These are phyloP conservation scores for Ganoderma resinaceum DNA, from an alignment of 1,284 basidiomycete species.

Conservation along the genomic window DNA sequence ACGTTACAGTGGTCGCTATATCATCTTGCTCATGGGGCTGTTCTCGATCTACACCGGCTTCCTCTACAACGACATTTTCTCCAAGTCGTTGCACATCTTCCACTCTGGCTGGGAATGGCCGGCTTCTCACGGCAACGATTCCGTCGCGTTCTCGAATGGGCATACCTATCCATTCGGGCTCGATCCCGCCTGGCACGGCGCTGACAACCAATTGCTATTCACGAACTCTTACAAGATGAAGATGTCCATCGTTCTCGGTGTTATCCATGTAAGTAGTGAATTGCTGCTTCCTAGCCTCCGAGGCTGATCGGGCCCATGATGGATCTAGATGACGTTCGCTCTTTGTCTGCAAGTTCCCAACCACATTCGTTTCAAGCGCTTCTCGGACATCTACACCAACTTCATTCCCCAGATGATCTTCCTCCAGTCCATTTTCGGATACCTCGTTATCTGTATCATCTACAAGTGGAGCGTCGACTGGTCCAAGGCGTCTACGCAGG, in stretches of 20 bases:
- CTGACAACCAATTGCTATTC: slow-evolving; percentile 93
- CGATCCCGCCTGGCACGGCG: slow-evolving; percentile 95
- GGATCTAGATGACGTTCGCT: slow-evolving; percentile 93
- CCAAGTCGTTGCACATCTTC: slow-evolving; percentile 90
- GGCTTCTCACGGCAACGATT: slow-evolving; percentile 50
- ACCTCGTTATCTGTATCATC: slow-evolving; percentile 93
- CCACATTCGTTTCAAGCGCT: slow-evolving; percentile 91
- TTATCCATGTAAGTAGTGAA: slow-evolving; percentile 84
- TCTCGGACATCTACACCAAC: slow-evolving; percentile 88
- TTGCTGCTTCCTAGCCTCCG: slow-evolving; percentile 18
- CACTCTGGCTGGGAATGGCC: slow-evolving; percentile 91
- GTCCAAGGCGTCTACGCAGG: slow-evolving; percentile 72
- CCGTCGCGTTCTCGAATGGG: slow-evolving; percentile 65
- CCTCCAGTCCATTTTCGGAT: slow-evolving; percentile 97
- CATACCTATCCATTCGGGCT: slow-evolving; percentile 91
- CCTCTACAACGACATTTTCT: slow-evolving; percentile 99
- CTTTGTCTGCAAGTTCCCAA: slow-evolving; percentile 96
- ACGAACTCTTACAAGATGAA: slow-evolving; percentile 99
- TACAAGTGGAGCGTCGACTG: slow-evolving; percentile 99
- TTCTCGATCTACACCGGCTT: slow-evolving; percentile 97
- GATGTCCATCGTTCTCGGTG: slow-evolving; percentile 97
- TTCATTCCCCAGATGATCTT: slow-evolving; percentile 98
- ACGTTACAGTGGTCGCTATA: slow-evolving; percentile 88
- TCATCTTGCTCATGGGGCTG: slow-evolving; percentile 96
- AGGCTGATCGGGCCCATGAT: slow-evolving; percentile 24